A percentile compares a stretch with the other conserved stretches of the same genome.
phyloP scores from a whole-genome alignment of 148 eudicot genomes.

The Nepenthes gracilis region DNA sequence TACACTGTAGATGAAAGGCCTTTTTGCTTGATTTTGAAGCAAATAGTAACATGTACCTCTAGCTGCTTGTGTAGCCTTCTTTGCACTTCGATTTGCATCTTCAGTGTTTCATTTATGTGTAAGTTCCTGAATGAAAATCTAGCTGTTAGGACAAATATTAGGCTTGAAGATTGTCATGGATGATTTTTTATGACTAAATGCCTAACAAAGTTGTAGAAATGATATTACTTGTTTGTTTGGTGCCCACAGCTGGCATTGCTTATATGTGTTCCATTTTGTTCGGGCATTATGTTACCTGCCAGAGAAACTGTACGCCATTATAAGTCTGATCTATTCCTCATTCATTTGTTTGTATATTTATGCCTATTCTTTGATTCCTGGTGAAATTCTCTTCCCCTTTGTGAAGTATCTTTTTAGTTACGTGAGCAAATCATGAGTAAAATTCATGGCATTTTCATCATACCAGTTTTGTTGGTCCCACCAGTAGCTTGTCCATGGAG shows the following conservation, averaged over 20 bases:
- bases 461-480: slow-evolving; percentile 54
- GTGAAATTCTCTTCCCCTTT: slow-evolving; percentile 1
- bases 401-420: neutral
- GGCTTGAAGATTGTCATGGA: neutral
- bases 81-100: slow-evolving; percentile 92
- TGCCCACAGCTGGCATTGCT: slow-evolving; percentile 34
- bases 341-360: neutral
- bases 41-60: slow-evolving; percentile 42
- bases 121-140: slow-evolving; percentile 38
- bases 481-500: slow-evolving; percentile 53
- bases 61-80: slow-evolving; percentile 89
- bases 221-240: slow-evolving; percentile 52
- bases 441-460: slow-evolving; percentile 5
- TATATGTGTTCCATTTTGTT: slow-evolving; percentile 36
- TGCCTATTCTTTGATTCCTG: slow-evolving; percentile 3
- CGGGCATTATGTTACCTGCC: slow-evolving; percentile 35
- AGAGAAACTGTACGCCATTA: slow-evolving; percentile 18
- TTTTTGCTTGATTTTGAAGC: too few relatives aligned
- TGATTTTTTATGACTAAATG: neutral
- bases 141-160: slow-evolving; percentile 4
- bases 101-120: slow-evolving; percentile 74
- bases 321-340: slow-evolving; percentile 2
- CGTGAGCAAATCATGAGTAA: neutral
- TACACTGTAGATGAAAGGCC: neutral
- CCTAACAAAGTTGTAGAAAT: neutral